Conservation (phyloP, 1,284 basidiomycete species). For the Dichomitus squalens region DNA sequence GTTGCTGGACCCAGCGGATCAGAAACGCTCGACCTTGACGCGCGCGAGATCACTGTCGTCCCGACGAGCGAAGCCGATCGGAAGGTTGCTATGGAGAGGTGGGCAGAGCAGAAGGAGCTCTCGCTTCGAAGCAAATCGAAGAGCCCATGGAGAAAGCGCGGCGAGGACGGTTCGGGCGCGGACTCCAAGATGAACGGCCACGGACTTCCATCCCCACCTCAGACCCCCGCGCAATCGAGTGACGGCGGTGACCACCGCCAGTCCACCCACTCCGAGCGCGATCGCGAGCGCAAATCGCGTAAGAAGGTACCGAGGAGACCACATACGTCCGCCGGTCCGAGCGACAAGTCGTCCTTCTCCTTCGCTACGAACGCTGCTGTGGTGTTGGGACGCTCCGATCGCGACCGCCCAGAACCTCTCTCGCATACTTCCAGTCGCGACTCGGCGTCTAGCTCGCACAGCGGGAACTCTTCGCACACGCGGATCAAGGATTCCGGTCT, state of each 20-base stretch:
- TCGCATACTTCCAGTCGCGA: conserved; percentile 27
- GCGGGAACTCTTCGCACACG: conserved; percentile 13
- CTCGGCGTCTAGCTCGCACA: conserved; percentile 20
- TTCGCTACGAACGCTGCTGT: conserved; percentile 24
- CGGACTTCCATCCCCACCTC: conserved; percentile 21
- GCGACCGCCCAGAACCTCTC: conserved; percentile 10
- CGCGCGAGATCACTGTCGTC: conserved; percentile 65
- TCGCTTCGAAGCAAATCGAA: conserved; percentile 58
- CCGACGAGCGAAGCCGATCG: conserved; percentile 72
- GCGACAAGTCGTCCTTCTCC: conserved; percentile 50
- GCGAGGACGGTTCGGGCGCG: conserved; percentile 15
- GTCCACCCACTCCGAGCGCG: background rate
- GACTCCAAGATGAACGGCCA: conserved; percentile 9
- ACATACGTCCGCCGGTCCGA: conserved; percentile 69
- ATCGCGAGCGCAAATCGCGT: conserved; percentile 24
- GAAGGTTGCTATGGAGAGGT: conserved; percentile 63
- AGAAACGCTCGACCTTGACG: conserved; percentile 68
- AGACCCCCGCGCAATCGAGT: conserved; percentile 22
- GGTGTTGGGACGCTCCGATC: conserved; percentile 8
- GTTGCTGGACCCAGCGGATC: conserved; percentile 56
- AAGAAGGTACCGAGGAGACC: conserved; percentile 48
- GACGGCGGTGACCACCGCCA: conserved; percentile 11
- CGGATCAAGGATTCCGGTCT: conserved; percentile 21
- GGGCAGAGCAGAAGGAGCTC: conserved; percentile 46
- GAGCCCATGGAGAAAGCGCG: conserved; percentile 48